Evolutionary conservation across 495 filamentous ascomycete species (phyloP), one percentile per base, ranked within the genome.

Genomic region (Penicillium lagena): DNA sequence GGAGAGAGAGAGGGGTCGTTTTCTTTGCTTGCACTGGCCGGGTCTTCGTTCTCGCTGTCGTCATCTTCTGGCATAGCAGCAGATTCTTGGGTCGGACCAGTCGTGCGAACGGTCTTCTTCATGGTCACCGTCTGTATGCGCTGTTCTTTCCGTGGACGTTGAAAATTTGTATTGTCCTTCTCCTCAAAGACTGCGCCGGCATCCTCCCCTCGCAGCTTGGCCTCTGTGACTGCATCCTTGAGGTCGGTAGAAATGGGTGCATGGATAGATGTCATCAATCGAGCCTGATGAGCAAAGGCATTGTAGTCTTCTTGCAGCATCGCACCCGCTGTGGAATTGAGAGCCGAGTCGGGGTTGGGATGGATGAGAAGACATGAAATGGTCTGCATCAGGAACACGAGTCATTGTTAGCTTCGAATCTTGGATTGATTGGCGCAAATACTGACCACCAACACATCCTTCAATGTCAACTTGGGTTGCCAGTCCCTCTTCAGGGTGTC

Each of bases 401-500:
- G 29, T 8, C 12, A 29, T n/a, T 11, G 34, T 53, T 37, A 54
- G 45, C 35, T 31, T 12, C 14, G 11, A 22, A 8, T 15, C 8
- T 4, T 31, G 37, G 15, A 13, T 12, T 9, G 10, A 34, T 9
- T 3, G 14, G n/a, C 14, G 12, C 3, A 7, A 28, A 11, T 29
- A 66, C 75, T 53, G 53, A 78, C 75, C 42, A 84, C 58, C 30
- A 86, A 58, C 7, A 86, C 78, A 64, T 86, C 81, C 37, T 76
- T 68, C 29, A 87, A 52, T 8, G 78, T 84, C 42, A 85, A 52
- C 12, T 63, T 76, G 7, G 71, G 58, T 32, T 77, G 67, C 83
- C 83, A 87, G 55, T 85, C 83, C 17, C 80, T 66, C 59, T 87
- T 87, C 12, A 87, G 56, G 7, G 83, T 87, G 58, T 86, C 83